These are phyloP conservation scores for Amaranthus tricolor DNA, from an alignment of 179 eudicot species.

Conservation along the genomic window DNA sequence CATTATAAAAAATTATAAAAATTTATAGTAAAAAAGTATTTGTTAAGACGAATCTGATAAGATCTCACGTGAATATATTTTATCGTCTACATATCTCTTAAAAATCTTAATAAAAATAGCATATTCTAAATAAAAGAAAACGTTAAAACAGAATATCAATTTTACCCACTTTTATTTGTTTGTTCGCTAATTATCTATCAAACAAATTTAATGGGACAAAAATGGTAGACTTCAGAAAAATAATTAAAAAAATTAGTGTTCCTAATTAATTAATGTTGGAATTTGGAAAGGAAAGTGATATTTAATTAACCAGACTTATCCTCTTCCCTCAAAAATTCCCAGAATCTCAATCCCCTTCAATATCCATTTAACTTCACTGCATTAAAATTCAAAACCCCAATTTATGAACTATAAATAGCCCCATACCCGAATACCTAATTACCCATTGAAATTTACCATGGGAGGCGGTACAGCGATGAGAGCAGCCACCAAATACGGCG, in stretches of 20 bases:
- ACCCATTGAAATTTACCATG: constrained; percentile 20
- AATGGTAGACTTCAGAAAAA: background rate
- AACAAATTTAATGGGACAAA: background rate
- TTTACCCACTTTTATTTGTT: background rate
- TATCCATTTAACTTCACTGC: background rate
- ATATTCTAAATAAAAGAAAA: no score
- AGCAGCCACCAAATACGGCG: constrained; percentile 62
- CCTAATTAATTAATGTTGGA: no score
- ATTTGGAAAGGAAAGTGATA: no score
- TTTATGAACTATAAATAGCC: no score
- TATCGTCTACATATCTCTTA: no score
- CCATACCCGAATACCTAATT: background rate
- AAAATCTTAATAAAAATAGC: no score
- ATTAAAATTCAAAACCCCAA: background rate
- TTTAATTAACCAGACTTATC: background rate
- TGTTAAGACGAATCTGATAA: no score
- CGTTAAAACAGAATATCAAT: background rate
- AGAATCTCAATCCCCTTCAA: background rate
- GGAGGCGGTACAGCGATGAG: constrained; percentile 78
- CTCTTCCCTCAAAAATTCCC: background rate
- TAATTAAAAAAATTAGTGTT: no score
- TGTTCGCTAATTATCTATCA: background rate
- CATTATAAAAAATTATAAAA: no score
- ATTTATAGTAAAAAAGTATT: no score
- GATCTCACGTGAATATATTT: no score